phyloP scores from a whole-genome alignment of 495 filamentous ascomycete genomes.

The Daldinia childiae region DNA sequence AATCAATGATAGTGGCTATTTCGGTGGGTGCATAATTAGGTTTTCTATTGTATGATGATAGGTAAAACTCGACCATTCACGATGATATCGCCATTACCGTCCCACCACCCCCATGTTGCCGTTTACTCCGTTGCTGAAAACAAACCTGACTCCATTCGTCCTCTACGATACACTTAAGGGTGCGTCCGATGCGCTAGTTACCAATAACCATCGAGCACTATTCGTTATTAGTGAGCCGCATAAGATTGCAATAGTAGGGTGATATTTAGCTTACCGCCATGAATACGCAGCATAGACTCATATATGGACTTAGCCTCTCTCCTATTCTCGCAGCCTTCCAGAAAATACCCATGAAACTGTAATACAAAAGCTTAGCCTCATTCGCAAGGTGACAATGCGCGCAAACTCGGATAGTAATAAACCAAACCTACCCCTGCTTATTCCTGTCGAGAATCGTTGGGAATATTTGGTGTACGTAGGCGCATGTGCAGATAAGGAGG shows the following conservation, averaged over 20 bases:
- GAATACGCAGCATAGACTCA: conserved; percentile 90
- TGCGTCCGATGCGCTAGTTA: conserved; percentile 24
- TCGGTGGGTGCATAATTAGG: not conserved
- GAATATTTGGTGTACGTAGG: conserved; percentile 90
- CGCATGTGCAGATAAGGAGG: conserved; percentile 92
- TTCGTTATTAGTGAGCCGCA: not conserved
- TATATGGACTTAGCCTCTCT: conserved; percentile 93
- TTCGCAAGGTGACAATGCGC: not conserved
- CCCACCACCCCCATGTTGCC: not conserved
- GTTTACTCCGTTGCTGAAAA: conserved; percentile 17
- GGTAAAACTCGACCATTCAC: not conserved
- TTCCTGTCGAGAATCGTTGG: conserved; percentile 93
- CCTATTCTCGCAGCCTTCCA: conserved; percentile 97
- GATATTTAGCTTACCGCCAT: conserved; percentile 76
- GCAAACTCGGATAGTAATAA: not conserved
- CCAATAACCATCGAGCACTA: conserved; percentile 45
- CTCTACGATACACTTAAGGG: conserved; percentile 19
- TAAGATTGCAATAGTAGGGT: not conserved
- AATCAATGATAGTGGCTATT: not conserved
- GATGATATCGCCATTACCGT: conserved; percentile 7
- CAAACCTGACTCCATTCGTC: conserved; percentile 31
- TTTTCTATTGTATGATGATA: not conserved
- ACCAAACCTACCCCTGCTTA: conserved; percentile 79
- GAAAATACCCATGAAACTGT: conserved; percentile 85
- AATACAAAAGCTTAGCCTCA: conserved; percentile 10